Evolutionary conservation across 2,329 filamentous ascomycete species (phyloP).

Genomic region (Magnaporthiopsis incrustans): DNA sequence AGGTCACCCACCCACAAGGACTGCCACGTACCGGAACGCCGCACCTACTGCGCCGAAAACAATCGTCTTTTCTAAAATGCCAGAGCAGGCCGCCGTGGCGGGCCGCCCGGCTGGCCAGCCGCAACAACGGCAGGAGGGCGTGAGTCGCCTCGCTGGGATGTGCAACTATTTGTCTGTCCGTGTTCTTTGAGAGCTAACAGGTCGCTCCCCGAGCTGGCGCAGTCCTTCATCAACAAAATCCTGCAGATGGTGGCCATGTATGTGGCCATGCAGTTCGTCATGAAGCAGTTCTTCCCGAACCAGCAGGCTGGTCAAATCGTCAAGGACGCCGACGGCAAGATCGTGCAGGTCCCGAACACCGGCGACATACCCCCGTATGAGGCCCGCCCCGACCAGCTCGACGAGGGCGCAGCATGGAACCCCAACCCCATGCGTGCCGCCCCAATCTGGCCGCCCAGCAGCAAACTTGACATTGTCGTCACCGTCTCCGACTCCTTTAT

Average conservation of each 20-base stretch:
- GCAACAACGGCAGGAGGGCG: slow-evolving; percentile 21
- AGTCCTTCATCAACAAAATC: slow-evolving; percentile 36
- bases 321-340: slow-evolving; percentile 43
- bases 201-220: not conserved
- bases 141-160: slow-evolving; percentile 18
- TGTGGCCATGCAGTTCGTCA: slow-evolving; percentile 49
- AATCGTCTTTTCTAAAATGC: slow-evolving; percentile 21
- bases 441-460: slow-evolving; percentile 81
- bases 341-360: slow-evolving; percentile 45
- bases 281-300: slow-evolving; percentile 42
- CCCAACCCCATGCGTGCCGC: slow-evolving; percentile 62
- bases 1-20: not conserved
- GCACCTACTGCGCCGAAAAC: not conserved
- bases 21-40: no score
- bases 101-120: slow-evolving; percentile 19
- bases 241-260: slow-evolving; percentile 47
- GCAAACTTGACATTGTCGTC: slow-evolving; percentile 71
- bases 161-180: not conserved
- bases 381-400: slow-evolving; percentile 51
- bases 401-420: slow-evolving; percentile 57
- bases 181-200: not conserved
- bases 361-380: slow-evolving; percentile 56
- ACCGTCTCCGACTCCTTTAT: slow-evolving; percentile 72
- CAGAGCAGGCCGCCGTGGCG: slow-evolving; percentile 21
- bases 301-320: slow-evolving; percentile 37